phyloP scores from a whole-genome alignment of 768 basidiomycete species.

The Sporobolomyces pararoseus region DNA sequence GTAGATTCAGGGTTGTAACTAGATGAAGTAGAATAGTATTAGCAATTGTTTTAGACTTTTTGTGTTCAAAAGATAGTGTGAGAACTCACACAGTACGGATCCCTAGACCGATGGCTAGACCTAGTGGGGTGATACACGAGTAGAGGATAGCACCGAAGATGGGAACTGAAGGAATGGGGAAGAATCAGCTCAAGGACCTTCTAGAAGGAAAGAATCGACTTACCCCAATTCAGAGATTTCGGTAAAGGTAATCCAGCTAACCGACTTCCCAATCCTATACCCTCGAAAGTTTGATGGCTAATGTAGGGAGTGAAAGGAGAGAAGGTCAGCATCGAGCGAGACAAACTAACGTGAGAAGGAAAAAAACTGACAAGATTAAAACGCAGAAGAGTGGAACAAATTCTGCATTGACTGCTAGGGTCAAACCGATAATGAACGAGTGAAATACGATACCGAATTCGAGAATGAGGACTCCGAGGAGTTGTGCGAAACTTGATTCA shows the following conservation, averaged over 20 bases:
- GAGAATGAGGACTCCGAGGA: constrained; percentile 82
- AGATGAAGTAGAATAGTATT: background rate
- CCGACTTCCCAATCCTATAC: constrained; percentile 85
- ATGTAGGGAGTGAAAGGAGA: background rate
- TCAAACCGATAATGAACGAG: constrained; percentile 60
- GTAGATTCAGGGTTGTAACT: constrained; percentile 77
- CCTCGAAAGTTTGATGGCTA: constrained; percentile 76
- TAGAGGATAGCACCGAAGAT: constrained; percentile 62
- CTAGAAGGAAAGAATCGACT: background rate
- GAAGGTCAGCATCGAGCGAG: background rate
- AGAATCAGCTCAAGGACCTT: background rate
- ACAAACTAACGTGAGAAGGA: constrained; percentile 63
- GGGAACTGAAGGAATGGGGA: constrained; percentile 54
- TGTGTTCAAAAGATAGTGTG: background rate
- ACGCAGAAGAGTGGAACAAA: constrained; percentile 89
- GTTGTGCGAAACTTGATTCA: constrained; percentile 58
- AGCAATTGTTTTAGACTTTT: too few relatives aligned
- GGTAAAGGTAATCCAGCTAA: constrained; percentile 66
- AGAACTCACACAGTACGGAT: constrained; percentile 45
- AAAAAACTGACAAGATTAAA: constrained; percentile 77
- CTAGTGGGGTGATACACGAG: constrained; percentile 76
- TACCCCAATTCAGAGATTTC: constrained; percentile 40
- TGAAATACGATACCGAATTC: constrained; percentile 88
- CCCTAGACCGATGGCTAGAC: constrained; percentile 67
- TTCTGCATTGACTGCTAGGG: constrained; percentile 65